phyloP scores from a whole-genome alignment of 805 yeast species.

The Scheffersomyces coipomensis region DNA sequence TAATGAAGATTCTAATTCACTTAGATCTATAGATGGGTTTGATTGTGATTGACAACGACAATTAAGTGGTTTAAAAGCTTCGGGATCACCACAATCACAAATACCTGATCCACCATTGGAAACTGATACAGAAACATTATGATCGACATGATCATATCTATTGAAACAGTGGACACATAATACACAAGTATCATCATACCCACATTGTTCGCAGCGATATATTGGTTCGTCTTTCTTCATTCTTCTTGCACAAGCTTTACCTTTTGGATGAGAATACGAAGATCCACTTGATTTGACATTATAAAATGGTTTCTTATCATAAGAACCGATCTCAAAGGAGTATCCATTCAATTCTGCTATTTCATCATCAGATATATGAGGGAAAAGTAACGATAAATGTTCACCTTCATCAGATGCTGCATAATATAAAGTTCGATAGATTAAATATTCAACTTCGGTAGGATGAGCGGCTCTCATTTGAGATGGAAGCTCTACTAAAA shows the following conservation, averaged over 20 bases:
- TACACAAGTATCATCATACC: slow-evolving; percentile 76
- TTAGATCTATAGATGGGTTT: slow-evolving; percentile 7
- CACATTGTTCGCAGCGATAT: slow-evolving; percentile 74
- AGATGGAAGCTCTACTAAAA: slow-evolving; percentile 25
- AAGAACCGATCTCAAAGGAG: slow-evolving; percentile 7
- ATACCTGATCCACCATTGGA: slow-evolving; percentile 48
- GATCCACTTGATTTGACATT: slow-evolving; percentile 4
- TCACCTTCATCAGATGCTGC: slow-evolving; percentile 38
- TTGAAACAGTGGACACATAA: slow-evolving; percentile 73
- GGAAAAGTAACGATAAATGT: slow-evolving; percentile 31
- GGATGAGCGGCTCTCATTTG: slow-evolving; percentile 15
- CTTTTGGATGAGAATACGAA: slow-evolving; percentile 44
- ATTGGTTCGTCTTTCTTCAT: slow-evolving; percentile 64
- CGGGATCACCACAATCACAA: slow-evolving; percentile 73
- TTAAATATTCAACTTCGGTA: neutral
- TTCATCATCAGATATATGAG: slow-evolving; percentile 19
- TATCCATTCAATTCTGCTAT: slow-evolving; percentile 11
- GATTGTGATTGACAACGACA: slow-evolving; percentile 42
- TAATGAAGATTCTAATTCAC: slow-evolving; percentile 16
- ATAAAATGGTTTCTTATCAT: slow-evolving; percentile 12
- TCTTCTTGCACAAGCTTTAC: slow-evolving; percentile 68
- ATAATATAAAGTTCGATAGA: slow-evolving; percentile 29
- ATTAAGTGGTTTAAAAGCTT: slow-evolving; percentile 57
- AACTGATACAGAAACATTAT: slow-evolving; percentile 55
- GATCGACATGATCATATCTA: slow-evolving; percentile 63